Conservation (phyloP, 1,284 basidiomycete genomes). For the Testicularia cyperi region DNA sequence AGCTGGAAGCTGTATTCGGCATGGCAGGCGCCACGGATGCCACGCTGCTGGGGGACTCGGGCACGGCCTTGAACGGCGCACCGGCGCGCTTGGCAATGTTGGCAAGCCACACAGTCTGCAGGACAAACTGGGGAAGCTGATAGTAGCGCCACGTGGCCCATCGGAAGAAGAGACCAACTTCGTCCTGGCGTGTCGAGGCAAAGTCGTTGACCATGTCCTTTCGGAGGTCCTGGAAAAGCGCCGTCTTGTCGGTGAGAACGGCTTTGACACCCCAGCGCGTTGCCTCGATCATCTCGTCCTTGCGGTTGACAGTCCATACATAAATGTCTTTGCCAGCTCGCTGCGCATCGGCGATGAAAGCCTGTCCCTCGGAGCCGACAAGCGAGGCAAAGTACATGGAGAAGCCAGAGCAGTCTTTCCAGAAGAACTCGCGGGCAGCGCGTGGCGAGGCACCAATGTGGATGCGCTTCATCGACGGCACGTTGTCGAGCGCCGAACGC, state of each 20-base stretch:
- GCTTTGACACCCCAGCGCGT: constrained; percentile 86
- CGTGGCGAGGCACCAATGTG: constrained; percentile 73
- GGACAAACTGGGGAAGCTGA: constrained; percentile 42
- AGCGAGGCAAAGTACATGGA: constrained; percentile 78
- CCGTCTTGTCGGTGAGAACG: constrained; percentile 83
- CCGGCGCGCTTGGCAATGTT: constrained; percentile 50
- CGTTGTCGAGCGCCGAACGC: constrained; percentile 70
- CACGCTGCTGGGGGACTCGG: not conserved
- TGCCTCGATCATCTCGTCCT: constrained; percentile 91
- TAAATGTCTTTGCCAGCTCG: constrained; percentile 77
- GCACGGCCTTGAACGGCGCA: constrained; percentile 23
- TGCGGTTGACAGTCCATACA: constrained; percentile 95
- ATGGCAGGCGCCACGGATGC: not conserved
- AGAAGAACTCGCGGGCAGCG: constrained; percentile 83
- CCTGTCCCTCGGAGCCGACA: constrained; percentile 69
- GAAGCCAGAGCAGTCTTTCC: constrained; percentile 83
- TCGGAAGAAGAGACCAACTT: constrained; percentile 54
- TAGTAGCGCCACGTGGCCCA: constrained; percentile 53
- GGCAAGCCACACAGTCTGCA: constrained; percentile 42
- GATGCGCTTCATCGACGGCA: constrained; percentile 81
- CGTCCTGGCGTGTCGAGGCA: constrained; percentile 31
- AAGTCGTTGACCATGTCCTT: constrained; percentile 63
- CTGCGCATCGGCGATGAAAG: constrained; percentile 78
- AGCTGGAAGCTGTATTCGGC: too few relatives aligned
- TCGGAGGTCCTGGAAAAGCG: constrained; percentile 74